Evolutionary conservation across 2,329 filamentous ascomycete genomes (phyloP).

Genomic region (Exophiala viscosa): DNA sequence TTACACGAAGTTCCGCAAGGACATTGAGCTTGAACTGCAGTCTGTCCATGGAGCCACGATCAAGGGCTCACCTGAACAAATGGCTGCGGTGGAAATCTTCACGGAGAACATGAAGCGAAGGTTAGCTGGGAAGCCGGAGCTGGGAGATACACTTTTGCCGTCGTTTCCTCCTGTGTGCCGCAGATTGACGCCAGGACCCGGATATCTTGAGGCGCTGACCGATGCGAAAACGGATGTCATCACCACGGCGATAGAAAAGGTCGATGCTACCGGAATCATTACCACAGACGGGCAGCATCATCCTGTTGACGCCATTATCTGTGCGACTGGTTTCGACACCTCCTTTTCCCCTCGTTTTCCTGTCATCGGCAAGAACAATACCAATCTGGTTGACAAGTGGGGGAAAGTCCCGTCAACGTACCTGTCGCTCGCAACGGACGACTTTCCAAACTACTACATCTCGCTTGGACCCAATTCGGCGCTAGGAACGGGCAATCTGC

Average conservation of each 20-base stretch:
- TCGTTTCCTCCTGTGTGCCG: constrained; percentile 40
- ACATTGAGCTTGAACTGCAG: constrained; percentile 20
- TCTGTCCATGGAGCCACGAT: constrained; percentile 3
- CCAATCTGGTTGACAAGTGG: constrained; percentile 28
- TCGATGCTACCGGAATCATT: constrained; percentile 20
- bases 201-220: constrained; percentile 34
- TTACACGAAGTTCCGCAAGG: constrained; percentile 14
- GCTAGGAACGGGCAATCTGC: constrained; percentile 28
- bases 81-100: constrained; percentile 12
- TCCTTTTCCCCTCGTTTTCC: constrained; percentile 34
- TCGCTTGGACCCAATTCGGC: constrained; percentile 32
- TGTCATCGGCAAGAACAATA: constrained; percentile 31
- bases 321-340: constrained; percentile 39
- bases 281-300: constrained; percentile 32
- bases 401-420: constrained; percentile 33
- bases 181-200: constrained; percentile 43
- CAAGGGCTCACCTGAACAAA: constrained; percentile 1
- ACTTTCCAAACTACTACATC: constrained; percentile 35
- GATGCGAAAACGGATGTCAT: constrained; percentile 24
- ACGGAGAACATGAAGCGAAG: constrained; percentile 17
- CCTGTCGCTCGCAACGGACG: constrained; percentile 33
- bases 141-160: constrained; percentile 37
- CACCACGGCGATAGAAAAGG: constrained; percentile 8
- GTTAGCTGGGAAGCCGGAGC: constrained; percentile 27
- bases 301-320: constrained; percentile 35